phyloP scores from a whole-genome alignment of 1,284 basidiomycete species.

The Ceratobasidium sp. region DNA sequence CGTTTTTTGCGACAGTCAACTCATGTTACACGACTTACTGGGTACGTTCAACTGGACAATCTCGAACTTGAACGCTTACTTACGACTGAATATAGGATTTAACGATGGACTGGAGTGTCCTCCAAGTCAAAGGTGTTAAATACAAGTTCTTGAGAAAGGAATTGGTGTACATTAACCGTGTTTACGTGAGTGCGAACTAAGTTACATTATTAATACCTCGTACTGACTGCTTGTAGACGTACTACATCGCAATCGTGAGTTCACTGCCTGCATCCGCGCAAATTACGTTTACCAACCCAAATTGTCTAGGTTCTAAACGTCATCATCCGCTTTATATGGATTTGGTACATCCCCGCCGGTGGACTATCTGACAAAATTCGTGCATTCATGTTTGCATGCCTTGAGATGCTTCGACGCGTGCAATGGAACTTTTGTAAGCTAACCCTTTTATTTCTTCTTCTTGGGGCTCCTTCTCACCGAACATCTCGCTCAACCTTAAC shows the following conservation, averaged over 20 bases:
- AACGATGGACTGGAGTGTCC: conserved; percentile 86
- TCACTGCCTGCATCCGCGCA: too few species aligned
- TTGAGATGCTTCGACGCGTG: conserved; percentile 85
- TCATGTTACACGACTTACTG: conserved; percentile 81
- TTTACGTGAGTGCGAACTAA: conserved; percentile 64
- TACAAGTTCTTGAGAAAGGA: conserved; percentile 81
- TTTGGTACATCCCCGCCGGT: conserved; percentile 77
- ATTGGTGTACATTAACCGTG: conserved; percentile 74
- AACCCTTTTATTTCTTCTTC: background rate
- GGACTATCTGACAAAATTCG: conserved; percentile 69
- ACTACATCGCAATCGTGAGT: conserved; percentile 79
- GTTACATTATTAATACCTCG: background rate
- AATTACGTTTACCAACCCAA: conserved; percentile 4
- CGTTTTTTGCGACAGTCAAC: conserved; percentile 72
- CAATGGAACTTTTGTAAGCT: conserved; percentile 94
- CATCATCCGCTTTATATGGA: conserved; percentile 83
- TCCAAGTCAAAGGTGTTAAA: conserved; percentile 66
- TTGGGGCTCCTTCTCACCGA: background rate
- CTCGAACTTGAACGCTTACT: conserved; percentile 29
- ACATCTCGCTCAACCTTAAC: background rate
- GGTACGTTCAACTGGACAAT: conserved; percentile 64
- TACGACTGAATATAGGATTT: conserved; percentile 66
- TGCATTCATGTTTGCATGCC: conserved; percentile 75
- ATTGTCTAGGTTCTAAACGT: conserved; percentile 73
- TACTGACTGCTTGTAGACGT: conserved; percentile 63